phyloP scores from a whole-genome alignment of 768 basidiomycete species.

The Serendipita vermifera region DNA sequence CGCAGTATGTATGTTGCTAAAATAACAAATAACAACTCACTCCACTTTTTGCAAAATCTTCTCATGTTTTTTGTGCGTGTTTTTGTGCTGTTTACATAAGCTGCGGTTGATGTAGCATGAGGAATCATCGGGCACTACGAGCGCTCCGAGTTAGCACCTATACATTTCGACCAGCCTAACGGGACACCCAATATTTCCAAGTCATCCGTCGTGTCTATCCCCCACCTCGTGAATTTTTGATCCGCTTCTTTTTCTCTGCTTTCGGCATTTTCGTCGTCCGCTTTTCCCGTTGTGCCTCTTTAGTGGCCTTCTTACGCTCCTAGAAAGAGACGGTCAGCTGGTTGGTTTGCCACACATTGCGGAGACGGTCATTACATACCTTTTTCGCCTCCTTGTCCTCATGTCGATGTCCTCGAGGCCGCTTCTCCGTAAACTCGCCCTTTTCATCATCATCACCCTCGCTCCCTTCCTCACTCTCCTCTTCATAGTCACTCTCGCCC shows the following conservation, averaged over 20 bases:
- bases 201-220: no score
- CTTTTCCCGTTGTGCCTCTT: conserved; percentile 76
- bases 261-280: conserved; percentile 92
- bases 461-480: conserved; percentile 26
- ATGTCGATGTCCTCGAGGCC: conserved; percentile 75
- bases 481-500: conserved; percentile 15
- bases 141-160: no score
- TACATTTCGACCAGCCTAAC: no score
- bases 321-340: conserved; percentile 24
- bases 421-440: conserved; percentile 35
- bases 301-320: conserved; percentile 86
- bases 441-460: conserved; percentile 22
- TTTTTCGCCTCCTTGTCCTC: conserved; percentile 89
- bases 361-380: conserved; percentile 41
- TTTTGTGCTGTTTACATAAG: no score
- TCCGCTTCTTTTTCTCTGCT: conserved; percentile 76
- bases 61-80: no score
- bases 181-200: no score
- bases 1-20: no score
- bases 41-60: no score
- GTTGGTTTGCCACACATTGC: background rate
- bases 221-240: conserved; percentile 36
- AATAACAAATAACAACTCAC: no score
- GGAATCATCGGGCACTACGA: no score
- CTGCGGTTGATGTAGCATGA: no score